Percentiles rank a stretch among this genome's conserved stretches.
Evolutionary conservation across 495 filamentous ascomycete species (phyloP).

Genomic region (Usnea hakonensis): DNA sequence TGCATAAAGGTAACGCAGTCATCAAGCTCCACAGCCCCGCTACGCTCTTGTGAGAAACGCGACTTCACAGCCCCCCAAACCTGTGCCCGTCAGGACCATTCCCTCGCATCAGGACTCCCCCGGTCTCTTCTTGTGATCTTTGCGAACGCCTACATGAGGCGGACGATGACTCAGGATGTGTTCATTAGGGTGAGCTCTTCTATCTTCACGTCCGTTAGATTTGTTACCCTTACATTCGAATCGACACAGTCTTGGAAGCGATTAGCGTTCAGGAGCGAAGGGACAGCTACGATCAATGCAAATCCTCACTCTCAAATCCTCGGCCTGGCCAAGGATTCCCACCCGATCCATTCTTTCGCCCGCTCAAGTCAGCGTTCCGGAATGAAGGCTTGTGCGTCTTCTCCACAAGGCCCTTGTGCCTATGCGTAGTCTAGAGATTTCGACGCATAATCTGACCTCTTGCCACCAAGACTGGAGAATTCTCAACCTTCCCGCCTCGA

Average conservation of each 20-base stretch:
- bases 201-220: neutral
- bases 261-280: neutral
- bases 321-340: conserved; percentile 56
- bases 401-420: conserved; percentile 31
- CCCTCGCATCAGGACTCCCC: conserved; percentile 21
- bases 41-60: conserved; percentile 2
- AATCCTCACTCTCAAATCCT: too few relatives aligned
- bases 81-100: conserved; percentile 13
- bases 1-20: too few relatives aligned
- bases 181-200: conserved; percentile 57
- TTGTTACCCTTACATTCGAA: neutral
- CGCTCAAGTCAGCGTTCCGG: conserved; percentile 23
- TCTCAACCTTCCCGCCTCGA: conserved; percentile 46
- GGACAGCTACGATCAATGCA: conserved; percentile 34
- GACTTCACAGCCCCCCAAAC: conserved; percentile 20
- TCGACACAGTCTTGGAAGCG: neutral
- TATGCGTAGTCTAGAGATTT: conserved; percentile 29
- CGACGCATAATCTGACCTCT: conserved; percentile 30
- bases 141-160: conserved; percentile 36
- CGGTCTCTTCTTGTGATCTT: conserved; percentile 26
- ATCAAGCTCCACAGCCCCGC: neutral
- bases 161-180: conserved; percentile 48
- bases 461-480: conserved; percentile 38
- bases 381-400: conserved; percentile 28
- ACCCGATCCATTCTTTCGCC: conserved; percentile 33